Evolutionary conservation across 2,329 filamentous ascomycete genomes (phyloP), one percentile per base, ranked within the genome.

Genomic region (Colletotrichum gigasporum): DNA sequence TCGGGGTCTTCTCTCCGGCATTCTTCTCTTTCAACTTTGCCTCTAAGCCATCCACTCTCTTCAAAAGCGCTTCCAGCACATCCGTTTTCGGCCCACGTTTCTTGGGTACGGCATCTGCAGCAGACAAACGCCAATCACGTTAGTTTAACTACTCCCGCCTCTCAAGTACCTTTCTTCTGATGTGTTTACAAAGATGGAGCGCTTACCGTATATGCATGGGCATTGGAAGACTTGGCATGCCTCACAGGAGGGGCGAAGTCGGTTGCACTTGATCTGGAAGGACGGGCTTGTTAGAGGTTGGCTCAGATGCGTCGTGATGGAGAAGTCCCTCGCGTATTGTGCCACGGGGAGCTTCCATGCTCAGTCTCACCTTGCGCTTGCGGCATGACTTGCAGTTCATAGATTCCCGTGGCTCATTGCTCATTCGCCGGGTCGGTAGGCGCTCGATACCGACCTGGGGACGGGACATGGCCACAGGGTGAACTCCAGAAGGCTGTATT

Each of bases 311-410:
- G 4, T 35, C 24, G 30, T 16, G 16, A 5, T 11, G 32, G 20
- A 41, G 9, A 2, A 14, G 10, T 44, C 3, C 10, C 8, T 22
- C 32, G 14, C 18, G 5, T 16, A 20, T 5, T 12, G 45, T 45
- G 37, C 37, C 22, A 18, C 28, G 52, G 24, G 30, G 28, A 39
- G 50, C 2, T 22, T 14, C 26, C 47, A 41, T 20, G 47, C 16
- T 47, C 10, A 42, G 48, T 65, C 81, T 48, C 78, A 95, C 93
- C 90, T 97, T 97, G 80, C 93, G 86, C 79, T 96, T 96, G 70
- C 93, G 88, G 82, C 93, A 97, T 60, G 92, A 96, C 78, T 97
- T 96, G 87, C 93, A 97, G 77, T 97, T 97, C 93, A 97, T 97
- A 32, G 91, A 92, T 82, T 96, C 93, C 72, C 91, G 89, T 39